phyloP scores from a whole-genome alignment of 2,329 filamentous ascomycete species.

The Penicillium sp. region DNA sequence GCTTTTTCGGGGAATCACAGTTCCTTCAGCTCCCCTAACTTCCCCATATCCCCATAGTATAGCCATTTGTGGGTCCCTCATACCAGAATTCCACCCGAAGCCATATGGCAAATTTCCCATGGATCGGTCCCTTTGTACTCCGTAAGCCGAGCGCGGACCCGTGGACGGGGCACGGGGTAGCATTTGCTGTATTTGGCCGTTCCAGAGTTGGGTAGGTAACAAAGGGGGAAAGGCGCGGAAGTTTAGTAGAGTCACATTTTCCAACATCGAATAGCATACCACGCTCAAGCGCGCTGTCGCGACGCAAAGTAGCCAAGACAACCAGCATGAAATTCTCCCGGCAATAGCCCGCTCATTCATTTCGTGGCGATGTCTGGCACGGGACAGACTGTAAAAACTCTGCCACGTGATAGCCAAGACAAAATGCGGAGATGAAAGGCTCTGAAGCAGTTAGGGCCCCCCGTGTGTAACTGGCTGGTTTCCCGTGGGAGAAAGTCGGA shows the following conservation, averaged over 20 bases:
- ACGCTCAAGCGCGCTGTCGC: neutral
- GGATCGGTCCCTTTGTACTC: neutral
- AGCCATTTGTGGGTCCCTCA: neutral
- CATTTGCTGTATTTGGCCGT: neutral
- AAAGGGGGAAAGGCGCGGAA: neutral
- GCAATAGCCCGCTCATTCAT: neutral
- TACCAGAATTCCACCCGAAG: neutral
- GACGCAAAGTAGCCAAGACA: neutral
- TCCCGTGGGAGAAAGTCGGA: neutral
- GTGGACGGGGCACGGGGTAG: neutral
- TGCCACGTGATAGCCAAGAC: neutral
- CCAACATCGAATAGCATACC: neutral
- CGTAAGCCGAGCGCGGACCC: neutral
- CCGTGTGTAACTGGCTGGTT: conserved; percentile 1
- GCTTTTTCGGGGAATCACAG: neutral
- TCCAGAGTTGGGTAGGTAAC: neutral
- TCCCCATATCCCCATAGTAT: neutral
- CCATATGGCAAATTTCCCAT: neutral
- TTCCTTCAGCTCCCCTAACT: neutral
- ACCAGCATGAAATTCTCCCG: neutral
- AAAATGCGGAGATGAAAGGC: conserved; percentile 1
- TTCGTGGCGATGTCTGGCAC: neutral
- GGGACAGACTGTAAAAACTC: neutral
- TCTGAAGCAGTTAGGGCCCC: neutral
- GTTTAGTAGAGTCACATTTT: neutral